A percentile compares a stretch with the other conserved stretches of the same genome.
Conservation (phyloP, 2,329 filamentous ascomycete species). For the Fusarium hostae region DNA sequence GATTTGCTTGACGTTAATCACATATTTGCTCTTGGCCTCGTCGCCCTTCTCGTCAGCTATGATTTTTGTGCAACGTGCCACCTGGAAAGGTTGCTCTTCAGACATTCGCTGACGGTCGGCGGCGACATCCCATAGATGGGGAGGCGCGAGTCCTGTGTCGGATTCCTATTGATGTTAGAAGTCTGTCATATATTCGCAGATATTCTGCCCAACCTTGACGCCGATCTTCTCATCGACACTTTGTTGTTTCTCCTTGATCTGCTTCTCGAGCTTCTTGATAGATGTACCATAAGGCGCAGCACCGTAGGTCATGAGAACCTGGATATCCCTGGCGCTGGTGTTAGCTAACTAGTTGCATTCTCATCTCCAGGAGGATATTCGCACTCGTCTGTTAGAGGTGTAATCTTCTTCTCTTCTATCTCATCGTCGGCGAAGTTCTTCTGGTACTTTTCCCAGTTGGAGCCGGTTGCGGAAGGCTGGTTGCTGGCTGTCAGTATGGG, state of each 20-base stretch:
- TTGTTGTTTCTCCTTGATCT: constrained; percentile 99
- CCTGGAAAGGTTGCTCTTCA: constrained; percentile 97
- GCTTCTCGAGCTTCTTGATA: constrained; percentile 97
- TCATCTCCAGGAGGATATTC: constrained; percentile 48
- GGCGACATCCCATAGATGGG: constrained; percentile 98
- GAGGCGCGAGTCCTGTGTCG: constrained; percentile 96
- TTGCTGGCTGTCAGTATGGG: constrained; percentile 38
- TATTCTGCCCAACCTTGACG: constrained; percentile 68
- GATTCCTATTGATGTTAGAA: constrained; percentile 76
- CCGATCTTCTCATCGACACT: constrained; percentile 99
- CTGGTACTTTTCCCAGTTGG: constrained; percentile 98
- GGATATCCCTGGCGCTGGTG: constrained; percentile 80
- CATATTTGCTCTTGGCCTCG: constrained; percentile 98
- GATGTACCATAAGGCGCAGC: constrained; percentile 93
- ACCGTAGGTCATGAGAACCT: constrained; percentile 98
- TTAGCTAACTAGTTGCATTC: constrained; percentile 38
- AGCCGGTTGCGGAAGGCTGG: constrained; percentile 94
- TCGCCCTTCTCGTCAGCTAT: constrained; percentile 95
- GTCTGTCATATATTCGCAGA: background rate
- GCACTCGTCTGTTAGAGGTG: constrained; percentile 94
- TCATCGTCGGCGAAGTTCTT: constrained; percentile 98
- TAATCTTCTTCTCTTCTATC: constrained; percentile 99
- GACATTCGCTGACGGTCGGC: constrained; percentile 98
- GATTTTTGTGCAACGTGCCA: constrained; percentile 98
- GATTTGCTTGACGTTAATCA: constrained; percentile 99